phyloP scores from a whole-genome alignment of 768 basidiomycete species.

The Suillus weaverae region DNA sequence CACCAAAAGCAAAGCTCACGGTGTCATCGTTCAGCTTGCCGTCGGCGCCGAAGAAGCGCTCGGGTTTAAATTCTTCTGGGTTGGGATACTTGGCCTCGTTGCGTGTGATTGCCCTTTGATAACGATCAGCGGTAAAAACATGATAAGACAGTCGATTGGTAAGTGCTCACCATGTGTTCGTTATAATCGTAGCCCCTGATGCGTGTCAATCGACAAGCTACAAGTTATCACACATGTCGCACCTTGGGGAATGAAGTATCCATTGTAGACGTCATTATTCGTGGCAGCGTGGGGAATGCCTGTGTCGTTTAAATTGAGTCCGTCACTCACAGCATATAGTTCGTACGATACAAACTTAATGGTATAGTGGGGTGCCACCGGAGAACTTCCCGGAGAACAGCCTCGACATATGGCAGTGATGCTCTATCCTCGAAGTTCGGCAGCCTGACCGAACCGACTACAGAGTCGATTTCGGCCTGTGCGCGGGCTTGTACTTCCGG shows the following conservation, averaged over 20 bases:
- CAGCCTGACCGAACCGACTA: slow-evolving; percentile 31
- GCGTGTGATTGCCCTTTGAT: slow-evolving; percentile 30
- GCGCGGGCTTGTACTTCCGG: slow-evolving; percentile 39
- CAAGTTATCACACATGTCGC: background rate
- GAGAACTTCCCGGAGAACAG: slow-evolving; percentile 32
- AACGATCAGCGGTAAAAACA: background rate
- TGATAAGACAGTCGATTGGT: background rate
- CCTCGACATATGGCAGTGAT: slow-evolving; percentile 29
- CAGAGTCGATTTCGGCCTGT: slow-evolving; percentile 37
- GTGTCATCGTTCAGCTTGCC: slow-evolving; percentile 30
- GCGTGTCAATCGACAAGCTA: background rate
- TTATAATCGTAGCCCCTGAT: slow-evolving; percentile 30
- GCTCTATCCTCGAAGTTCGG: slow-evolving; percentile 31
- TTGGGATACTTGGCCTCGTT: slow-evolving; percentile 36
- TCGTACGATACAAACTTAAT: slow-evolving; percentile 10
- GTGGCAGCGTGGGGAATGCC: slow-evolving; percentile 37
- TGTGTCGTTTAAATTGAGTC: slow-evolving; percentile 4
- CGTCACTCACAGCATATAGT: background rate
- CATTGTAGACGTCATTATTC: slow-evolving; percentile 42
- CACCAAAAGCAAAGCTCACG: slow-evolving; percentile 34
- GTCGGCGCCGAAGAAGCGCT: slow-evolving; percentile 31
- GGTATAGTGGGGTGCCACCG: slow-evolving; percentile 39
- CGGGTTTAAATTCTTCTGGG: slow-evolving; percentile 37
- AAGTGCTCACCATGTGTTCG: slow-evolving; percentile 26
- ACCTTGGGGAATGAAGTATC: slow-evolving; percentile 60